Evolutionary conservation across 1,284 basidiomycete species (phyloP).

Genomic region (Ustilago cynodontis): DNA sequence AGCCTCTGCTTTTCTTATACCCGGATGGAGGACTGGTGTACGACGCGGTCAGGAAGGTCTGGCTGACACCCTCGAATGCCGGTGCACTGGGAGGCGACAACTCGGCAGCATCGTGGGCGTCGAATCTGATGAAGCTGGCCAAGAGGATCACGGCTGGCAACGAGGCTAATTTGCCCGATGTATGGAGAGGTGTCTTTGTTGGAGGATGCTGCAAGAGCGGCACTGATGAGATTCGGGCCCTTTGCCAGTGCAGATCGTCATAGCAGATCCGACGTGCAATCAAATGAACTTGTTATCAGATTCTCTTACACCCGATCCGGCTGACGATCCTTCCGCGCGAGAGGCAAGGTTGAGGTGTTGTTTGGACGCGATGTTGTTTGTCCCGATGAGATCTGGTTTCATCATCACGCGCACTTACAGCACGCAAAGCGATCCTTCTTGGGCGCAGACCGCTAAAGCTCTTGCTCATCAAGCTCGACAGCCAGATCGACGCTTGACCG

Average conservation of each 20-base stretch:
- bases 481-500: background rate
- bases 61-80: conserved; percentile 40
- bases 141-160: conserved; percentile 19
- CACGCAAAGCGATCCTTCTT: background rate
- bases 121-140: conserved; percentile 48
- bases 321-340: too few species aligned
- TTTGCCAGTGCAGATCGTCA: conserved; percentile 32
- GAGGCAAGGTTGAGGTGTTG: background rate
- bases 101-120: conserved; percentile 45
- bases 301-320: too few species aligned
- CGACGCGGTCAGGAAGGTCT: conserved; percentile 53
- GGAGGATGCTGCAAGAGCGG: conserved; percentile 63
- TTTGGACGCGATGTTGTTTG: background rate
- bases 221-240: conserved; percentile 50
- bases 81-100: conserved; percentile 21
- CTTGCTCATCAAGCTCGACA: background rate
- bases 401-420: background rate
- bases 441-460: background rate
- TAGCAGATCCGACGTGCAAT: conserved; percentile 10
- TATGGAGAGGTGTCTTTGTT: conserved; percentile 55
- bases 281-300: background rate
- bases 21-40: conserved; percentile 65
- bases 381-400: background rate
- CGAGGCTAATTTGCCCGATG: conserved; percentile 13
- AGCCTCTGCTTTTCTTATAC: conserved; percentile 62